Evolutionary conservation across 1,284 basidiomycete species (phyloP), one percentile per base, ranked within the genome.

Genomic region (Porphyrellus sp.): DNA sequence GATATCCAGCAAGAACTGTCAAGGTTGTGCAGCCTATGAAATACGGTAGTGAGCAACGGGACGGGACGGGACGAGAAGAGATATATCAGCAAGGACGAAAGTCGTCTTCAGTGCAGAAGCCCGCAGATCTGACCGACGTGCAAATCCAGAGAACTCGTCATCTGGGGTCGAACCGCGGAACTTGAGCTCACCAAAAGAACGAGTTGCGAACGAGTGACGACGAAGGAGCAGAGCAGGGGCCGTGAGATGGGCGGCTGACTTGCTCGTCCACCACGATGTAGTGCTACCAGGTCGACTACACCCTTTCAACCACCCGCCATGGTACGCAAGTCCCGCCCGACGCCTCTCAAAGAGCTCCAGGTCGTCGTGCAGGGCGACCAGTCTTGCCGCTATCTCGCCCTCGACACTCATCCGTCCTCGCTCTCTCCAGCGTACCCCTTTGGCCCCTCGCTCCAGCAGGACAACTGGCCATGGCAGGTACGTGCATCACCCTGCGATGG

Each of bases 41-140:
- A 24, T 20, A 21, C 6, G 7, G 12, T 41, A 8, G 45, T 60
- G 28, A 61, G 60, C 24, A 46, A 49, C 24, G 18, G 25, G 5
- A 18, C 31, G 21, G n/a, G 13, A 21, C n/a, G n/a, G n/a, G 13
- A 4, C 13, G 13, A 37, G 27, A 21, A 46, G 8, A 28, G 42
- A 24, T 31, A 28, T 9, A 56, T 70, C 68, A 72, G 70, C 56
- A 69, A 71, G 73, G 70, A 70, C 69, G 57, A 58, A 51, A 75
- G 54, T 61, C 77, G 69, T 77, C 76, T 57, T 72, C 33, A 2
- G 23, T 59, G 55, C 53, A 6, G n/a, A 28, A 12, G 28, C 6
- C 28, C 7, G 13, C 35, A 62, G 63, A 63, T 80, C 76, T 56
- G 77, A 76, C 78, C 78, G 78, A 78, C 77, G 76, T 79, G 78